phyloP scores from a whole-genome alignment of 495 filamentous ascomycete genomes.

The Aspergillus taichungensis region DNA sequence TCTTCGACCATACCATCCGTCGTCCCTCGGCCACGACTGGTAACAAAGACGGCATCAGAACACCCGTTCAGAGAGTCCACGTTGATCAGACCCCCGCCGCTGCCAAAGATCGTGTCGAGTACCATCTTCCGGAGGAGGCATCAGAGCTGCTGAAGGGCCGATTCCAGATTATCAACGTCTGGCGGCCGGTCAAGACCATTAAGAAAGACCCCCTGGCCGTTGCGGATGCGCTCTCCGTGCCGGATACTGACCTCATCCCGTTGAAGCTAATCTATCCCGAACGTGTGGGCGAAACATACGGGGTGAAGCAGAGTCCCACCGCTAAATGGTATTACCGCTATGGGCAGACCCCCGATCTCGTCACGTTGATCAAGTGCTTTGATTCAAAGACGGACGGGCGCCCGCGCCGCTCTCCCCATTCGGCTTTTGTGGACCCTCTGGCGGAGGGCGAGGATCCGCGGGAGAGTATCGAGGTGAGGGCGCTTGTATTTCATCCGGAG shows the following conservation, averaged over 20 bases:
- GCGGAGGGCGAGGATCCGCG: conserved; percentile 38
- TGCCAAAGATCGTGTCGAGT: conserved; percentile 43
- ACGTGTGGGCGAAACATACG: conserved; percentile 38
- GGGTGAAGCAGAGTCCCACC: conserved; percentile 26
- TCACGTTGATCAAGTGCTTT: conserved; percentile 64
- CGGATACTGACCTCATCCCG: conserved; percentile 37
- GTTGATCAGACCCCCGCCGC: conserved; percentile 64
- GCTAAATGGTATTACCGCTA: conserved; percentile 47
- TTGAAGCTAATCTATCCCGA: conserved; percentile 42
- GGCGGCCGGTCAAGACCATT: conserved; percentile 62
- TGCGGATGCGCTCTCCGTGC: conserved; percentile 43
- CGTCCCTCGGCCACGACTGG: conserved; percentile 30
- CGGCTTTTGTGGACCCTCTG: conserved; percentile 50
- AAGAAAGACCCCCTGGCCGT: conserved; percentile 54
- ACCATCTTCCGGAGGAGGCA: conserved; percentile 57
- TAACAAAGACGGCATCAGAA: conserved; percentile 28
- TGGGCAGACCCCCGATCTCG: conserved; percentile 48
- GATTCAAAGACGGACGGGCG: conserved; percentile 52
- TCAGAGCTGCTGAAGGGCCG: conserved; percentile 51
- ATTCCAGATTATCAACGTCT: conserved; percentile 73
- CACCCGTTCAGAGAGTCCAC: conserved; percentile 59
- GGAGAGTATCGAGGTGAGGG: conserved; percentile 59
- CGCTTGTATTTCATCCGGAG: conserved; percentile 48
- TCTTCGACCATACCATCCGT: conserved; percentile 73
- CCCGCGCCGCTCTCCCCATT: conserved; percentile 49